A percentile compares a stretch with the other conserved stretches of the same genome.
Evolutionary conservation across 2,329 filamentous ascomycete genomes (phyloP).

Genomic region (Venturia oleaginea): DNA sequence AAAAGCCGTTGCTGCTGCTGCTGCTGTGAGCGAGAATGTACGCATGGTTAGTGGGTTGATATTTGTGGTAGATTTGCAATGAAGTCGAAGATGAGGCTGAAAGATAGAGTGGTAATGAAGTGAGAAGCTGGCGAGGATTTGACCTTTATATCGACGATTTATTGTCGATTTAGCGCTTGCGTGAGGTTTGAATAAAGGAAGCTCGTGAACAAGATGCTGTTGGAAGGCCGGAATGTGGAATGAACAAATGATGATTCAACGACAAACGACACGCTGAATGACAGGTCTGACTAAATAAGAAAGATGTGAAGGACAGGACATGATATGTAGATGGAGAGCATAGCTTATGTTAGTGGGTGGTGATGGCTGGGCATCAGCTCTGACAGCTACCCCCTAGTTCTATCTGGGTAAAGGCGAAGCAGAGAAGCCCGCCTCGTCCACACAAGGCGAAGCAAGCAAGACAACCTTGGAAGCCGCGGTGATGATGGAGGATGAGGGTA

Average conservation of each 20-base stretch:
- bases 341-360: background rate
- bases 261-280: background rate
- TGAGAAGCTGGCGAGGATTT: background rate
- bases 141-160: background rate
- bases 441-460: background rate
- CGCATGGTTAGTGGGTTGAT: background rate
- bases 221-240: background rate
- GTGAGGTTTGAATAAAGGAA: background rate
- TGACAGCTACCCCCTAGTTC: background rate
- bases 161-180: background rate
- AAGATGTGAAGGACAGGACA: background rate
- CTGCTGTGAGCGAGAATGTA: background rate
- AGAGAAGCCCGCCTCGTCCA: background rate
- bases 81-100: background rate
- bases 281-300: background rate
- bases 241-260: background rate
- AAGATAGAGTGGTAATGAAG: background rate
- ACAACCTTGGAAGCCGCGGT: background rate
- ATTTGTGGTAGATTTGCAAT: background rate
- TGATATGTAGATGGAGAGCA: background rate
- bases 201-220: background rate
- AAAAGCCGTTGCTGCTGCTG: background rate
- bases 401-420: background rate
- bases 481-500: background rate
- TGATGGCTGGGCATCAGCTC: constrained; percentile 2